These are phyloP conservation scores for Suhomyces kilbournensis DNA, from an alignment of 805 yeast genomes.

Conservation along the genomic window DNA sequence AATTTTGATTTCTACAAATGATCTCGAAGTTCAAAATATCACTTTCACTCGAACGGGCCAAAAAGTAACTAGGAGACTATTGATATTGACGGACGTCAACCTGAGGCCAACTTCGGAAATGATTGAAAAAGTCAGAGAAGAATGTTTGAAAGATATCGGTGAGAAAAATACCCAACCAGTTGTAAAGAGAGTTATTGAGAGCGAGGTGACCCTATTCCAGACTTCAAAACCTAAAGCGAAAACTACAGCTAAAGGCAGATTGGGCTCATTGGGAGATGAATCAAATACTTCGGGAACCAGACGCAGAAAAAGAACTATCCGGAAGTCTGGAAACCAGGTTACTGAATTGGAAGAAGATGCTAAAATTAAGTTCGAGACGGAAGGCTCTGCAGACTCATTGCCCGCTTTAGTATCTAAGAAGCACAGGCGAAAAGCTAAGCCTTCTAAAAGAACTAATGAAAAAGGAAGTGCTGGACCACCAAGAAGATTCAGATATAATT, in stretches of 20 bases:
- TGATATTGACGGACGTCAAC: slow-evolving; percentile 27
- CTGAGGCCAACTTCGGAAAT: slow-evolving; percentile 25
- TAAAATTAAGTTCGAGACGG: background rate
- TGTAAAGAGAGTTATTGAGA: slow-evolving; percentile 24
- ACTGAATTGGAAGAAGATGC: background rate
- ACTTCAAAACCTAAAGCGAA: slow-evolving; percentile 5
- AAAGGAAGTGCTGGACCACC: slow-evolving; percentile 2
- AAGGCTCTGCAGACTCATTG: slow-evolving; percentile 1
- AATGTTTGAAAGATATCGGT: slow-evolving; percentile 27
- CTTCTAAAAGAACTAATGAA: slow-evolving; percentile 6
- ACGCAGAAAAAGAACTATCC: background rate
- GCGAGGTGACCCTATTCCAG: slow-evolving; percentile 23
- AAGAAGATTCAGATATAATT: slow-evolving; percentile 15
- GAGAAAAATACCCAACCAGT: slow-evolving; percentile 10
- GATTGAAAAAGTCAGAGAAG: slow-evolving; percentile 24
- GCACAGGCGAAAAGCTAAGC: slow-evolving; percentile 14
- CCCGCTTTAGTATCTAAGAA: slow-evolving; percentile 13
- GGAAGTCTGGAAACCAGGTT: background rate
- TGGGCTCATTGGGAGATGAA: slow-evolving; percentile 18
- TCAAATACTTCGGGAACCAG: slow-evolving; percentile 3
- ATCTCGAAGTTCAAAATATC: slow-evolving; percentile 23
- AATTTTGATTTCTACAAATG: slow-evolving; percentile 19
- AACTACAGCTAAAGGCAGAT: slow-evolving; percentile 15
- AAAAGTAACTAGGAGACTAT: slow-evolving; percentile 26
- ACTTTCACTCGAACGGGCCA: slow-evolving; percentile 26